phyloP scores from a whole-genome alignment of 257 asterid species.

The Ocimum tenuiflorum region DNA sequence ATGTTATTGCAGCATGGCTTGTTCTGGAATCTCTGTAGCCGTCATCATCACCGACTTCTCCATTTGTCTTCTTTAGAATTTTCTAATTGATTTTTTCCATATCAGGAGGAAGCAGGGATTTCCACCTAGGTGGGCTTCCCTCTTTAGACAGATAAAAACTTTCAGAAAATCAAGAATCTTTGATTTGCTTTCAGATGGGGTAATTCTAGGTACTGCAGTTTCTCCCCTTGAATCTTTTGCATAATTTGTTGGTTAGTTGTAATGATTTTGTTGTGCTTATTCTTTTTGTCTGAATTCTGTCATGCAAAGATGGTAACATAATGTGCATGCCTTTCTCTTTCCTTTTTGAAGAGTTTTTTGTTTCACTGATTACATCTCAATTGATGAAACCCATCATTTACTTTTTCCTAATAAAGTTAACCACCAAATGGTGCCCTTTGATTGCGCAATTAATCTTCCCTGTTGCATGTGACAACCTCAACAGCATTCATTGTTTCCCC shows the following conservation, averaged over 20 bases:
- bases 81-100: background rate
- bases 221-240: background rate
- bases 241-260: background rate
- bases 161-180: slow-evolving; percentile 25
- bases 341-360: slow-evolving; percentile 26
- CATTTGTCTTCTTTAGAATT: background rate
- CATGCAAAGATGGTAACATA: slow-evolving; percentile 24
- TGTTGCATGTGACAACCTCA: slow-evolving; percentile 22
- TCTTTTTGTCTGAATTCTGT: slow-evolving; percentile 29
- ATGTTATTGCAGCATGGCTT: slow-evolving; percentile 41
- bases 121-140: slow-evolving; percentile 27
- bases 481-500: slow-evolving; percentile 5
- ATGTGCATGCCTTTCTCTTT: slow-evolving; percentile 19
- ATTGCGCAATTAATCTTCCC: slow-evolving; percentile 63
- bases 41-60: background rate
- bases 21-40: slow-evolving; percentile 15
- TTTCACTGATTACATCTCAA: slow-evolving; percentile 15
- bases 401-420: slow-evolving; percentile 26
- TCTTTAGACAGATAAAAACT: background rate
- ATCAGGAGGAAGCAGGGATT: background rate
- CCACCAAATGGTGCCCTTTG: slow-evolving; percentile 48
- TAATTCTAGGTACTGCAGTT: slow-evolving; percentile 36
- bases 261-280: slow-evolving; percentile 11
- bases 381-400: slow-evolving; percentile 24
- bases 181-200: slow-evolving; percentile 23